Base-by-base conservation (phyloP, 163 green algal genomes). In the Trebouxia gelatinosa region DNA sequence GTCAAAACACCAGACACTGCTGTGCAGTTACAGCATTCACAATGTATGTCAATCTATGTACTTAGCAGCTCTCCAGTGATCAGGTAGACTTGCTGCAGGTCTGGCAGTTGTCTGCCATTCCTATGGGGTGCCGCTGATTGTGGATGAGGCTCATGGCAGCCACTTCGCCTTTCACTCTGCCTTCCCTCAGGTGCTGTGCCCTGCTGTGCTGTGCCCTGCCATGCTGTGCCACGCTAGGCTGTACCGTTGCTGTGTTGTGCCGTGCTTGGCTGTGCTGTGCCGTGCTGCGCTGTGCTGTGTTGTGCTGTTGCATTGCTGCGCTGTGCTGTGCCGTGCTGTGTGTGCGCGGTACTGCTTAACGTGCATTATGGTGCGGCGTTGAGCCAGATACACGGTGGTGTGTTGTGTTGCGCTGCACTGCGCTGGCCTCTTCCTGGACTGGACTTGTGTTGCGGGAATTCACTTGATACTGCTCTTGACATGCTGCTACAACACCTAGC, bases 71-170 rank as follows among this genome's bases (percentile, higher is more conserved):
- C 23, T 61, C 39, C 26, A 29, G 28, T 2, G 57, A 11, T 66
- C 57, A 19, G 19, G 9, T 39, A 37, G 57, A n/a, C 0, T n/a
- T 51, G n/a, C n/a, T n/a, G 74, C 84, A 91, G 86, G 74, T 13
- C 51, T 97, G 39, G 87, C 87, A 0, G 21, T 38, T 0, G 79
- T 94, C 7, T 97, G 92, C 78, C 91, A 93, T 70, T 37, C 26
- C 0, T 40, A 83, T 32, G 85, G 81, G 2, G 85, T 92, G 71
- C 86, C 90, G 0, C 84, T 98, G 48, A 82, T 98, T 21, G 94
- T 98, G 58, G 94, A 98, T 82, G 94, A 98, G 57, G 95, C 94
- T 0, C 95, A 98, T 79, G 95, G 94, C 13, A 90, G 82, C 0
- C 94, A 98, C 85, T 88, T 97, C 58, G 72, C 64, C 26, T 86